Evolutionary conservation across 2,329 filamentous ascomycete genomes (phyloP).

Genomic region (Paraphaeosphaeria sporulosa): DNA sequence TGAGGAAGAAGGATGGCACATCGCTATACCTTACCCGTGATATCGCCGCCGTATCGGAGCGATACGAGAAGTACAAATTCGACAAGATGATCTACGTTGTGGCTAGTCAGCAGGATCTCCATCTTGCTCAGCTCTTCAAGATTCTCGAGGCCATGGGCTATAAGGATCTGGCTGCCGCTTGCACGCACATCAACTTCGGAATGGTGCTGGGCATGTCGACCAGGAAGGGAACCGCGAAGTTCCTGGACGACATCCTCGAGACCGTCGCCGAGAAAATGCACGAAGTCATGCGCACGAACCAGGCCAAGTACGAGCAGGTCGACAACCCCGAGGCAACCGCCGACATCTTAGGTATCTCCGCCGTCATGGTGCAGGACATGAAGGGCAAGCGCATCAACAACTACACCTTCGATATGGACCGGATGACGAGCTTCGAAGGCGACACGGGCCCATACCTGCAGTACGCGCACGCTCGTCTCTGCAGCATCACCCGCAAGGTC

Average conservation of each 20-base stretch:
- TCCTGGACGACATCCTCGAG: constrained; percentile 58
- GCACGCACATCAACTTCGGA: constrained; percentile 71
- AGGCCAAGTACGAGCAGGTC: constrained; percentile 79
- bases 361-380: constrained; percentile 99
- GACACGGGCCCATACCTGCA: constrained; percentile 87
- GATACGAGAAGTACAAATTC: constrained; percentile 67
- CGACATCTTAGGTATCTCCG: constrained; percentile 89
- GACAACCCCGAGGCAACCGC: constrained; percentile 82
- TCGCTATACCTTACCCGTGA: constrained; percentile 74
- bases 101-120: constrained; percentile 69
- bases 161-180: constrained; percentile 65
- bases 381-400: constrained; percentile 81
- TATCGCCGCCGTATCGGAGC: constrained; percentile 70
- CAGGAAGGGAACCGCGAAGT: constrained; percentile 66
- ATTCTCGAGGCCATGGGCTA: constrained; percentile 68
- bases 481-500: constrained; percentile 60
- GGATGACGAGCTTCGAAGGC: constrained; percentile 84
- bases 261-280: constrained; percentile 93
- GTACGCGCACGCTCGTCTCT: constrained; percentile 67
- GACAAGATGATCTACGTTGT: constrained; percentile 75
- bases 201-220: constrained; percentile 73
- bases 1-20: constrained; percentile 72
- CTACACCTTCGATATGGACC: constrained; percentile 79
- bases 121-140: constrained; percentile 71
- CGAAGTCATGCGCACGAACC: constrained; percentile 92